Conservation (phyloP, 108 stramenopile species). For the Pseudonitzschia multiseries region DNA sequence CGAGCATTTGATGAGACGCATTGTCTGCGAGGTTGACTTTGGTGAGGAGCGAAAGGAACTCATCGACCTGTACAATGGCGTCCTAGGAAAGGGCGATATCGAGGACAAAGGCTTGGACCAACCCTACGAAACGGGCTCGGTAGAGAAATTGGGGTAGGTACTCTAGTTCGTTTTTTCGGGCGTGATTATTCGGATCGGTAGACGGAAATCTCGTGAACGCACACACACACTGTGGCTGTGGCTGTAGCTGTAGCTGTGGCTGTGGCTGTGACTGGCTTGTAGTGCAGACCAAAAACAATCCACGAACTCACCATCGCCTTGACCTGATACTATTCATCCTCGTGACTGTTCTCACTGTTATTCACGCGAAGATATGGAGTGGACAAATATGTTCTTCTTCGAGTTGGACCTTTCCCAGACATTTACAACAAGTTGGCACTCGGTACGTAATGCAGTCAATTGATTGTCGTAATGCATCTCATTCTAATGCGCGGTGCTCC, state of each 20-base stretch:
- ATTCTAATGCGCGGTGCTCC: no score
- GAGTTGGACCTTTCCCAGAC: conserved; percentile 81
- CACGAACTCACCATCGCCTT: not conserved
- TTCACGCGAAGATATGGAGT: conserved; percentile 66
- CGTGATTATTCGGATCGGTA: no score
- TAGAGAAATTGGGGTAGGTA: conserved; percentile 57
- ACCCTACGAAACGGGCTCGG: conserved; percentile 66
- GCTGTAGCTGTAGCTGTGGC: no score
- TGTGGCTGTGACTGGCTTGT: no score
- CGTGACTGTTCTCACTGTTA: no score
- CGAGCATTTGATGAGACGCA: conserved; percentile 81
- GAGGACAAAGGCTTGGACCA: conserved; percentile 45
- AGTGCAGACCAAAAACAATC: not conserved
- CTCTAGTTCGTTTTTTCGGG: no score
- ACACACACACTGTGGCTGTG: no score
- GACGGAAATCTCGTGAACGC: no score
- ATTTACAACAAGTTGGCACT: conserved; percentile 71
- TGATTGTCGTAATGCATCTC: no score
- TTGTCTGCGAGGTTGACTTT: conserved; percentile 72
- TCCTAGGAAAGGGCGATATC: conserved; percentile 49
- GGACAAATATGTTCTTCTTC: conserved; percentile 76
- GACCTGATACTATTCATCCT: no score
- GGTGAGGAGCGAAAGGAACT: conserved; percentile 36
- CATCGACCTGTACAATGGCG: conserved; percentile 69
- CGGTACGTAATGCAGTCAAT: not conserved